These are phyloP conservation scores for Lodderomyces parapsilosis DNA, from an alignment of 1,139 yeast genomes.

Conservation along the genomic window DNA sequence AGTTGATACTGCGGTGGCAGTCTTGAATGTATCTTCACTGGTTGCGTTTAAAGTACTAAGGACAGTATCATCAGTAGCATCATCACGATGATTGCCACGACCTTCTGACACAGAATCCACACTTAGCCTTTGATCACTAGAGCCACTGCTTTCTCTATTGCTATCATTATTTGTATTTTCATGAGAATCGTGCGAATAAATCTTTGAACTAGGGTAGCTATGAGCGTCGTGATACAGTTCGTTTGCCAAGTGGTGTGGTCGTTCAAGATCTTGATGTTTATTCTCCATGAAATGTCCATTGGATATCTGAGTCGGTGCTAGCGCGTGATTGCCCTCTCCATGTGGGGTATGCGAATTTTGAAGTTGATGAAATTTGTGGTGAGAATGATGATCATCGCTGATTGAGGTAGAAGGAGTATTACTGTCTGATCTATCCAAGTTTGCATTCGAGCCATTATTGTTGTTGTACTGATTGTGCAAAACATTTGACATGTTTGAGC, in stretches of 20 bases:
- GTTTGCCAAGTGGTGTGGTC: no score
- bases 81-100: conserved; percentile 5
- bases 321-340: no score
- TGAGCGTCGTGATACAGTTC: no score
- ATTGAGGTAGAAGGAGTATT: conserved; percentile 15
- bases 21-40: conserved; percentile 12
- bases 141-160: conserved; percentile 1
- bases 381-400: conserved; percentile 11
- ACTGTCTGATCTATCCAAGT: conserved; percentile 9
- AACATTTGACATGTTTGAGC: conserved; percentile 10
- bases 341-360: background rate
- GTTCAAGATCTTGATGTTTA: no score
- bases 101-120: conserved; percentile 9
- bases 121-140: conserved; percentile 6
- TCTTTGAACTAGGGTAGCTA: no score
- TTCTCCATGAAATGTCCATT: background rate
- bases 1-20: conserved; percentile 5
- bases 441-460: conserved; percentile 5
- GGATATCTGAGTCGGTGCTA: background rate
- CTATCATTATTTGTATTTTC: background rate
- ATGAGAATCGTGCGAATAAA: no score
- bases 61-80: conserved; percentile 9
- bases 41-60: conserved; percentile 11
- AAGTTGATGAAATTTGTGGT: background rate
- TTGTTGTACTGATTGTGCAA: conserved; percentile 6